A percentile compares a stretch with the other conserved stretches of the same genome.
Evolutionary conservation across 768 basidiomycete genomes (phyloP).

Genomic region (Lactarius evosmus): DNA sequence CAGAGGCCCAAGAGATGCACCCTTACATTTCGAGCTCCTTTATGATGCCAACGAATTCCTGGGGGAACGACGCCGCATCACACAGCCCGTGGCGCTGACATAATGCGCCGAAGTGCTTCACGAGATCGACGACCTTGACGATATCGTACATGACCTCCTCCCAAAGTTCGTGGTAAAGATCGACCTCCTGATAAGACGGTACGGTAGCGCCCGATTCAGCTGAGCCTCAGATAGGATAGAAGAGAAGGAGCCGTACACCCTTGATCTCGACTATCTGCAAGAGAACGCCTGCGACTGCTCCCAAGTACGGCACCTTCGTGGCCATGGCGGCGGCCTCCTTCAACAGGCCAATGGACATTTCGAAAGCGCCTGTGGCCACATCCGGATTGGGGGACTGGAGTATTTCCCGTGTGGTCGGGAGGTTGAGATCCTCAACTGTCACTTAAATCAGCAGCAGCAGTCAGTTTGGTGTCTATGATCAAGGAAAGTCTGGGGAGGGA

Average conservation of each 20-base stretch:
- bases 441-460: not conserved
- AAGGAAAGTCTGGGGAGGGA: not conserved
- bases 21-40: slow-evolving; percentile 12
- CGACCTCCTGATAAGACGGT: slow-evolving; percentile 16
- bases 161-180: slow-evolving; percentile 17
- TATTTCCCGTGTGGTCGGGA: not conserved
- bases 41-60: slow-evolving; percentile 6
- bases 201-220: not conserved
- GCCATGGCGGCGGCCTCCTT: slow-evolving; percentile 15
- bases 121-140: slow-evolving; percentile 16
- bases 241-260: slow-evolving; percentile 4
- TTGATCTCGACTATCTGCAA: slow-evolving; percentile 20
- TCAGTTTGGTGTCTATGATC: not conserved
- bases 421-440: not conserved
- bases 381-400: not conserved
- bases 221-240: not conserved
- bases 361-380: not conserved
- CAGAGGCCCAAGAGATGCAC: too few relatives aligned
- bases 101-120: slow-evolving; percentile 5
- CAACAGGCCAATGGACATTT: slow-evolving; percentile 12
- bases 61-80: slow-evolving; percentile 14
- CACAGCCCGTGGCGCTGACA: slow-evolving; percentile 11
- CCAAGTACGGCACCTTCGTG: slow-evolving; percentile 15
- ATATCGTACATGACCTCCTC: slow-evolving; percentile 22
- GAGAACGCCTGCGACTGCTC: slow-evolving; percentile 10